Conservation (phyloP, 2,329 filamentous ascomycete species). For the Monosporascus sp. region DNA sequence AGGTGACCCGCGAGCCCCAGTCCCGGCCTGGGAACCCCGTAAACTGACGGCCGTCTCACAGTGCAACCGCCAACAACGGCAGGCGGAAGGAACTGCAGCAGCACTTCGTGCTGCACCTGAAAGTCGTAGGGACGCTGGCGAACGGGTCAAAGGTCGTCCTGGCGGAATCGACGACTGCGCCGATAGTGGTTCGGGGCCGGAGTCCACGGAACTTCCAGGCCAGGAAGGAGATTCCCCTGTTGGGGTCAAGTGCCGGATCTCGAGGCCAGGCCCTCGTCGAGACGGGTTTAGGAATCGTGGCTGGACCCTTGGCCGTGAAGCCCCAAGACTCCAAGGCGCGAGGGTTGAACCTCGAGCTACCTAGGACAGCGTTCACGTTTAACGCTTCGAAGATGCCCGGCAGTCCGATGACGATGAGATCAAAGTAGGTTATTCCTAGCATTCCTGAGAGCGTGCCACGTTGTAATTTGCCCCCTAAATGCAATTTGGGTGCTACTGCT, state of each 20-base stretch:
- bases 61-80: slow-evolving; percentile 94
- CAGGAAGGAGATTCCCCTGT: slow-evolving; percentile 84
- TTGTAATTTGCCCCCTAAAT: neutral
- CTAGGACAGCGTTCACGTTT: slow-evolving; percentile 54
- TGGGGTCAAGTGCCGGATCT: slow-evolving; percentile 70
- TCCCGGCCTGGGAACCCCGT: neutral
- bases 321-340: slow-evolving; percentile 50
- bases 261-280: slow-evolving; percentile 71
- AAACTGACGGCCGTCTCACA: slow-evolving; percentile 20
- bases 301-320: slow-evolving; percentile 50
- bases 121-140: slow-evolving; percentile 76
- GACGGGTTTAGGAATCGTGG: slow-evolving; percentile 56
- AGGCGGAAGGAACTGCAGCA: slow-evolving; percentile 92
- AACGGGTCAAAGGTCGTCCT: slow-evolving; percentile 79
- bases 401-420: slow-evolving; percentile 51
- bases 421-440: slow-evolving; percentile 44
- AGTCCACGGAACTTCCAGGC: slow-evolving; percentile 94
- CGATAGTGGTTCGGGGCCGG: slow-evolving; percentile 88
- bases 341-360: slow-evolving; percentile 49
- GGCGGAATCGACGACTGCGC: slow-evolving; percentile 79
- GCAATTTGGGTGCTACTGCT: neutral
- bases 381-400: slow-evolving; percentile 52
- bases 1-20: slow-evolving; percentile 25
- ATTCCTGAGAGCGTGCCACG: neutral
- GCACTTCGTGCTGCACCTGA: slow-evolving; percentile 87